Evolutionary conservation across 495 filamentous ascomycete genomes (phyloP).

Genomic region (Entonaema liquescens): DNA sequence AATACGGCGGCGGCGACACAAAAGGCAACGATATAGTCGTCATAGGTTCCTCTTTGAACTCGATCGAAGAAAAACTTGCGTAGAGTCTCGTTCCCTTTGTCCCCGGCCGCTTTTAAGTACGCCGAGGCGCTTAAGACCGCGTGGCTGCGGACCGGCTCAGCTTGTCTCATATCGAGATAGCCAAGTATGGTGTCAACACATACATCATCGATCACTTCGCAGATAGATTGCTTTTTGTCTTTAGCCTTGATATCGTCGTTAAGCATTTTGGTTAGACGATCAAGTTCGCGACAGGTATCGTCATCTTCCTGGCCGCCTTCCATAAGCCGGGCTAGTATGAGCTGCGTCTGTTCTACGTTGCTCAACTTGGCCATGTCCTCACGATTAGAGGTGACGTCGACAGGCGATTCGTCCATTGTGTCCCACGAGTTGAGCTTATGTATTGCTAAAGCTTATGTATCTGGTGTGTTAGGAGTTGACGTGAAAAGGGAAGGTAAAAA

Average conservation of each 20-base stretch:
- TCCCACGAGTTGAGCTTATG: neutral
- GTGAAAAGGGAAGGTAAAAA: neutral
- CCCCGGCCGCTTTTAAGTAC: conserved; percentile 77
- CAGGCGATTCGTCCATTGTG: conserved; percentile 38
- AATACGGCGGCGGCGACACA: conserved; percentile 89
- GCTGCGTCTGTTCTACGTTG: conserved; percentile 57
- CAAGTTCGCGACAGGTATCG: conserved; percentile 58
- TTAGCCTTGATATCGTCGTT: conserved; percentile 54
- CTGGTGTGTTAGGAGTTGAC: neutral
- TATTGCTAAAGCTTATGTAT: neutral
- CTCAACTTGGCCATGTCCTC: conserved; percentile 35
- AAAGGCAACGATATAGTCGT: conserved; percentile 77
- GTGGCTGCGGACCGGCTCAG: conserved; percentile 72
- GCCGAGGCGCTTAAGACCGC: conserved; percentile 79
- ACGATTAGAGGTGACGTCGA: conserved; percentile 32
- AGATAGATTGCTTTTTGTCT: conserved; percentile 58
- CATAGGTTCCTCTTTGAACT: conserved; percentile 60
- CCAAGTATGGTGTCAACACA: conserved; percentile 80
- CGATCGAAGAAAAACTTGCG: conserved; percentile 68
- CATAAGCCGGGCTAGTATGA: conserved; percentile 63
- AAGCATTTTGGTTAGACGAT: conserved; percentile 59
- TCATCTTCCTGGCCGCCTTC: conserved; percentile 65
- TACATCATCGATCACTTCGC: conserved; percentile 76
- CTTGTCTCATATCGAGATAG: conserved; percentile 78
- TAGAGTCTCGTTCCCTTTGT: conserved; percentile 71